These are phyloP conservation scores for apple (Malus domestica) DNA, from an alignment of 306 rosid species.

Conservation along the genomic window ASM211411v1 NC_041798.1:39192501-39193000, in stretches of 20 bases:
- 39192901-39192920: conserved; percentile 58
- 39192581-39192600: background rate
- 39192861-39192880: conserved; percentile 88
- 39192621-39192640: background rate
- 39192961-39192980: conserved; percentile 33
- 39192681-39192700: conserved; percentile 86
- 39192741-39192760: conserved; percentile 64
- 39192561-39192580: background rate
- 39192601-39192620: background rate
- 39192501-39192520: background rate
- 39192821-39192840: conserved; percentile 67
- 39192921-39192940: conserved; percentile 78
- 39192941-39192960: conserved; percentile 56
- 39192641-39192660: background rate
- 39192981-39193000: conserved; percentile 54
- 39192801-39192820: conserved; percentile 48
- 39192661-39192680: conserved; percentile 8
- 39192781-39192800: conserved; percentile 78
- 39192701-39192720: conserved; percentile 63
- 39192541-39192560: background rate
- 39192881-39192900: conserved; percentile 42
- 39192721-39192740: conserved; percentile 48
- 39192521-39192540: background rate
- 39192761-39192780: conserved; percentile 85
- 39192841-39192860: conserved; percentile 96